Conservation (phyloP, 106 monocot species). For the Platanthera zijinensis region DNA sequence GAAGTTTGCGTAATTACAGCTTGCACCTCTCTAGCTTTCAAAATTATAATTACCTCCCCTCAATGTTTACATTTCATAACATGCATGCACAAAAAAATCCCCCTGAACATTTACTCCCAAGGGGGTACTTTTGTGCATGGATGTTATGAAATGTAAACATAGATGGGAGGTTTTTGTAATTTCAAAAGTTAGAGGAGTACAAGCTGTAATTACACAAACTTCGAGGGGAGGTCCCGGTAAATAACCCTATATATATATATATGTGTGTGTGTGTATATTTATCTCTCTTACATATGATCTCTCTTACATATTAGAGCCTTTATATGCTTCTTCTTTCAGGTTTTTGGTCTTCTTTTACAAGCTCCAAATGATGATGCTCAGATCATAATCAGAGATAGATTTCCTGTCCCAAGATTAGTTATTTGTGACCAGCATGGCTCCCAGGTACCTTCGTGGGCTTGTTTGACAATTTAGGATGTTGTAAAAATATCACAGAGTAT, state of each 20-base stretch:
- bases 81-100: too few relatives aligned
- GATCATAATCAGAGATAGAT: conserved; percentile 73
- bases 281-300: background rate
- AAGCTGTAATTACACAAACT: too few relatives aligned
- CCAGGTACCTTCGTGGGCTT: conserved; percentile 43
- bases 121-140: too few relatives aligned
- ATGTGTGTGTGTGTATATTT: background rate
- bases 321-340: conserved; percentile 26
- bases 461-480: background rate
- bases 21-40: too few relatives aligned
- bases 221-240: too few relatives aligned
- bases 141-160: too few relatives aligned
- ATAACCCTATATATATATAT: background rate
- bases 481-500: background rate
- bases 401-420: conserved; percentile 94
- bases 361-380: conserved; percentile 88
- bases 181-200: too few relatives aligned
- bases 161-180: too few relatives aligned
- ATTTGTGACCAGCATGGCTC: conserved; percentile 99
- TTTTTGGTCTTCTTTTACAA: conserved; percentile 86
- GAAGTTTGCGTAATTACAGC: too few relatives aligned
- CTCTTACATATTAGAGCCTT: background rate
- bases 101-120: too few relatives aligned
- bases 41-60: too few relatives aligned
- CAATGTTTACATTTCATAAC: too few relatives aligned